Conservation (phyloP, 176 grass and related monocot genomes). For the Juncus effusus region DNA sequence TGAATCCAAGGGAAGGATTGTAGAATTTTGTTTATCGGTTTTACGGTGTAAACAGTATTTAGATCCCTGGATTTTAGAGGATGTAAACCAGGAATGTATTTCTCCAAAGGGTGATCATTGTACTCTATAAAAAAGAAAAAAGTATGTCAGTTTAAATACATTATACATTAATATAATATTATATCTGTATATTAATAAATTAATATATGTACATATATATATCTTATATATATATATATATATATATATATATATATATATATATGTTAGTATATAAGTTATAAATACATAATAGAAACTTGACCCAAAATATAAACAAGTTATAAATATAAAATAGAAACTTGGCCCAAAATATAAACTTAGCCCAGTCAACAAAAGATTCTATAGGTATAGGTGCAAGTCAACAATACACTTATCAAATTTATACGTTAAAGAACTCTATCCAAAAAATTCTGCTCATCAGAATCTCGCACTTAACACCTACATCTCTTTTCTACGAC, state of each 20-base stretch:
- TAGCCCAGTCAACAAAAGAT: too few relatives aligned
- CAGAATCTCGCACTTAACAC: too few relatives aligned
- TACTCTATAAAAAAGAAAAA: slow-evolving; percentile 21
- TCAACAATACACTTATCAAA: too few relatives aligned
- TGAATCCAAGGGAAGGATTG: slow-evolving; percentile 2
- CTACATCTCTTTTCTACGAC: not conserved
- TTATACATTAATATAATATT: too few relatives aligned
- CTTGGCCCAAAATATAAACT: not conserved
- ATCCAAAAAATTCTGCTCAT: too few relatives aligned
- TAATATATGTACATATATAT: too few relatives aligned
- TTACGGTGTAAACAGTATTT: slow-evolving; percentile 1
- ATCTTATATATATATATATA: too few relatives aligned
- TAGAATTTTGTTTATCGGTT: slow-evolving; percentile 12
- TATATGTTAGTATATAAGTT: too few relatives aligned
- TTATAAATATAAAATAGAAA: slow-evolving; percentile 5
- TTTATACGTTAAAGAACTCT: too few relatives aligned
- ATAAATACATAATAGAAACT: slow-evolving; percentile 3
- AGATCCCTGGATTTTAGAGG: slow-evolving; percentile 24
- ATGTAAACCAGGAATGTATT: slow-evolving; percentile 23
- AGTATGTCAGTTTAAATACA: not conserved
- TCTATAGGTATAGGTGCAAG: too few relatives aligned
- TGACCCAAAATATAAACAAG: not conserved
- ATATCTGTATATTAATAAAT: too few relatives aligned
- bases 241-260: too few relatives aligned
- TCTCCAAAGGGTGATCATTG: slow-evolving; percentile 32